These are phyloP conservation scores for Xanthoceras sorbifolium DNA, from an alignment of 345 rosid species.

Conservation along the genomic window DNA sequence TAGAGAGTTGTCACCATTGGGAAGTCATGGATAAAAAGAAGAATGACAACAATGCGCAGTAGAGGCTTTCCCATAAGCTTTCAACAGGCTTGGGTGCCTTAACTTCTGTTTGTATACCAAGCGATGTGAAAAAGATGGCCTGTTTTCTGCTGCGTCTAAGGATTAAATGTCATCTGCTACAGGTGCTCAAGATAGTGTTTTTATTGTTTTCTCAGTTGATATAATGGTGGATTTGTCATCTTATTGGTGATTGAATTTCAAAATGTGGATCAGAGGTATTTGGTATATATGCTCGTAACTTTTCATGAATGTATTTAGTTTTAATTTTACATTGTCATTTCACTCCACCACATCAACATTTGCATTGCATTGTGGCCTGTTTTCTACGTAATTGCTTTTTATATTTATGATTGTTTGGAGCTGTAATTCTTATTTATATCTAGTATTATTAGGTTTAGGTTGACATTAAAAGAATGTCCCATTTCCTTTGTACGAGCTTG, in stretches of 20 bases:
- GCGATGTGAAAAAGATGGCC: neutral
- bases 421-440: neutral
- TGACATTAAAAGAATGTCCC: neutral
- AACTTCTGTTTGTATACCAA: neutral
- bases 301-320: neutral
- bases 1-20: neutral
- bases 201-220: conserved; percentile 1
- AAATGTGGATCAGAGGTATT: neutral
- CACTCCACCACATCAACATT: neutral
- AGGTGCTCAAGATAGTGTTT: neutral
- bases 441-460: neutral
- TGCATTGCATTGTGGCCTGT: neutral
- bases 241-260: neutral
- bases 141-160: neutral
- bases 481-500: neutral
- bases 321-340: neutral
- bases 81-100: neutral
- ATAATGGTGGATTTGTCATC: neutral
- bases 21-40: conserved; percentile 11
- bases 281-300: neutral
- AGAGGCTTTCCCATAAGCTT: neutral
- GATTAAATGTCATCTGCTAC: neutral
- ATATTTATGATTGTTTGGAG: neutral
- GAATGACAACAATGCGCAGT: neutral
- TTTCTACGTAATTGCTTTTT: neutral